Conservation (phyloP, 225 moss, liverwort and hornwort species). For the Rhytidiadelphus loreus region DNA sequence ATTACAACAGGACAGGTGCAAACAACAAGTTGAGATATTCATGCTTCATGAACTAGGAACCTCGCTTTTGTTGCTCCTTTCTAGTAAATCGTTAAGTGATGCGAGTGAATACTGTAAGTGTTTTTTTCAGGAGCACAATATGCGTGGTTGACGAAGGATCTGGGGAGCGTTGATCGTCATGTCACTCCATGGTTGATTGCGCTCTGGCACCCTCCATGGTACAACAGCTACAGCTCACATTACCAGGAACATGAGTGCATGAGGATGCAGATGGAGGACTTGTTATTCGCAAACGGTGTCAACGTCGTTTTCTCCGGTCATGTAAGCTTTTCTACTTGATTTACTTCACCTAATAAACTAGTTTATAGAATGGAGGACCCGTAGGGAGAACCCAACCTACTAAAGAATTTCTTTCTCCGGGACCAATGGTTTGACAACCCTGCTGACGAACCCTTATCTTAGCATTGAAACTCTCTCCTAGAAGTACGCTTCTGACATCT, state of each 20-base stretch:
- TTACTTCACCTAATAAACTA: background rate
- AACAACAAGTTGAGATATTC: background rate
- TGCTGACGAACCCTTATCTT: background rate
- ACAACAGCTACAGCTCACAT: conserved; percentile 78
- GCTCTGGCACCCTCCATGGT: conserved; percentile 78
- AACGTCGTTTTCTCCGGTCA: conserved; percentile 69
- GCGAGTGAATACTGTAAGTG: background rate
- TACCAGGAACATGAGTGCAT: conserved; percentile 80
- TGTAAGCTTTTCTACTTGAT: conserved; percentile 20
- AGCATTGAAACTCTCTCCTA: background rate
- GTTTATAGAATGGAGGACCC: background rate
- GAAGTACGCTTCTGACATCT: background rate
- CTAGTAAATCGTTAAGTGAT: background rate
- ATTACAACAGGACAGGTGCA: conserved; percentile 58
- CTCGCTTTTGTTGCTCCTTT: background rate
- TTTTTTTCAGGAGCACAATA: conserved; percentile 45
- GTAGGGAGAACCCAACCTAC: background rate
- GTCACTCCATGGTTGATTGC: conserved; percentile 78
- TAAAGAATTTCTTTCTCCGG: background rate
- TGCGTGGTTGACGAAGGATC: conserved; percentile 49
- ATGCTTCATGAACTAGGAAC: background rate
- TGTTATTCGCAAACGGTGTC: conserved; percentile 35
- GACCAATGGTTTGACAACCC: background rate
- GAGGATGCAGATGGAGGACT: conserved; percentile 71
- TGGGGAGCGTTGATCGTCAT: conserved; percentile 35